A percentile compares a stretch with the other conserved stretches of the same genome.
Evolutionary conservation across 1,284 basidiomycete species (phyloP).

Genomic region (Cryptococcus neoformans): DNA sequence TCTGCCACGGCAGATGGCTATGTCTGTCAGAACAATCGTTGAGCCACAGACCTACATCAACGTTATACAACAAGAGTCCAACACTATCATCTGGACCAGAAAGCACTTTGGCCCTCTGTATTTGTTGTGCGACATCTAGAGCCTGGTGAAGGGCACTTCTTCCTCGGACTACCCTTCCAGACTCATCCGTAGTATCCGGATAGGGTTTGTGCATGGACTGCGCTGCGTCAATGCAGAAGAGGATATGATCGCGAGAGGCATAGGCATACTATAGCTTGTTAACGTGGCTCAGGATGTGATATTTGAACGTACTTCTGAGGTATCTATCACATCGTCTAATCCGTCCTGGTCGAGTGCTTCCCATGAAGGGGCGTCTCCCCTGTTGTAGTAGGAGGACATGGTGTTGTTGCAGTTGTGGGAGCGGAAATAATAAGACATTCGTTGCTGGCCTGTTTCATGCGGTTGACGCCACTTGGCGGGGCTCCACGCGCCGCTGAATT

Average conservation of each 20-base stretch:
- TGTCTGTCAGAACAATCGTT: neutral
- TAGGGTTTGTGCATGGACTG: conserved; percentile 75
- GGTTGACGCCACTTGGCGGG: too few species aligned
- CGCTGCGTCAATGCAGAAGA: conserved; percentile 93
- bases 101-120: conserved; percentile 85
- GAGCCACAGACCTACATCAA: conserved; percentile 57
- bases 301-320: conserved; percentile 31
- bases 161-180: conserved; percentile 29
- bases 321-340: conserved; percentile 39
- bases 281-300: neutral
- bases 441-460: too few species aligned
- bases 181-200: conserved; percentile 49
- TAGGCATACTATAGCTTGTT: conserved; percentile 59
- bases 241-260: conserved; percentile 72
- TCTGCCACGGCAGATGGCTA: conserved; percentile 11
- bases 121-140: conserved; percentile 74
- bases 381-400: conserved; percentile 44
- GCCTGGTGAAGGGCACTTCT: conserved; percentile 55
- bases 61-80: conserved; percentile 89
- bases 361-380: conserved; percentile 37
- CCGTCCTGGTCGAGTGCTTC: conserved; percentile 33
- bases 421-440: too few species aligned
- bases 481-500: too few species aligned
- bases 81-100: conserved; percentile 82
- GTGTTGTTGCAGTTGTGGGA: neutral